Evolutionary conservation across 2,329 filamentous ascomycete genomes (phyloP), one percentile per base, ranked within the genome.

Genomic region (Neonectria faginata): DNA sequence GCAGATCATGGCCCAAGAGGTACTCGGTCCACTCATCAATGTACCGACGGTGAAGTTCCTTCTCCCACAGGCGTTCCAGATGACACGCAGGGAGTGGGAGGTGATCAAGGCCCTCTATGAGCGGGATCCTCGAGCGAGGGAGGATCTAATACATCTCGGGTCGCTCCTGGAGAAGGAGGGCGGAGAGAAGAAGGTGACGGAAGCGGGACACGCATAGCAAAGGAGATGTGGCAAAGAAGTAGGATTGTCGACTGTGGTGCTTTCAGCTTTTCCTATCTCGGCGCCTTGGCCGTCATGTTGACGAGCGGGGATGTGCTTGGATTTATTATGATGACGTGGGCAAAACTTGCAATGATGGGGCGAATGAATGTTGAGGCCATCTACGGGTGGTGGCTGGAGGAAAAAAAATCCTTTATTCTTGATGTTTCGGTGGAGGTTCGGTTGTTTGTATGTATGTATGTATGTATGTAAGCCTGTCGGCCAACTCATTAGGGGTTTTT

Each of bases 11-110:
- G 91, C 91, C 0, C 79, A 83, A 1, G 85, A 90, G 63, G 86
- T 92, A 1, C 83, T 93, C 0, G 91, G 91, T 0, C 78, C 83
- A 0, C 82, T 91, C 48, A 86, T 90, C 12, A 82, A 82, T 22
- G 86, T 88, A 16, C 88, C 90, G 0, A 91, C 90, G 0, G 88
- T 92, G 9, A 84, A 87, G 25, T 91, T 93, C 70, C 80, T 94
- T 5, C 81, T 93, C 48, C 87, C 89, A 5, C 89, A 92, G 68
- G 90, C 90, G 1, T 88, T 85, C 20, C 85, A 86, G 54, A 92
- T 92, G 83, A 85, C 89, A 50, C 83, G 87, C n/a, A 81, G 86
- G 16, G 92, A 97, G 74, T 91, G 96, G 86, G 84, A 87, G 60
- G 88, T 96, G 29, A 87, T 97, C 66, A 85, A 86, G 56, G 84